Evolutionary conservation across 352 stramenopile species (phyloP), one percentile per base, ranked within the genome.

Genomic region (Phytophthora crassamura): DNA sequence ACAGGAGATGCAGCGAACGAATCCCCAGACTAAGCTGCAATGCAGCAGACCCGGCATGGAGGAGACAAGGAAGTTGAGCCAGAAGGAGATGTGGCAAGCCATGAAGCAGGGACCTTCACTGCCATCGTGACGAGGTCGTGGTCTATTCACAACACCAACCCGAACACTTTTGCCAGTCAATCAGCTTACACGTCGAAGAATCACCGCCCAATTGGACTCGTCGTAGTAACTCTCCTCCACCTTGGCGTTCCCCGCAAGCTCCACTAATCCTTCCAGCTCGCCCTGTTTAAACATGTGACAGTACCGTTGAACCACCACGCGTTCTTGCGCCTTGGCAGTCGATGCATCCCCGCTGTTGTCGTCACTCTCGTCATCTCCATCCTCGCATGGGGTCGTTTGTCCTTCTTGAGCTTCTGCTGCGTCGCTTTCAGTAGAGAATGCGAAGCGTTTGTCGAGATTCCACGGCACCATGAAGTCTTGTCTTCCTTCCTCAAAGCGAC

Each of bases 391-490:
- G 36, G 53, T 15, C 8, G 46, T 42, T n/a, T 36, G 3, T 41
- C 36, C 39, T 54, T 64, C 49, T 41, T 64, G 48, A 20, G 8
- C 30, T 14, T 49, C 22, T 11, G 15, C 30, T 42, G 50, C 1
- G 43, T 63, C 2, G 34, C 65, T 35, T 25, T 64, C 53, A 54
- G 11, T 56, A 16, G 52, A 47, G 22, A 73, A 59, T 10, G 59
- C 82, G 66, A 89, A 91, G 33, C 85, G 85, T 70, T 88, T 88
- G 69, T 96, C 86, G 3, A 96, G 57, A 63, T 94, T 93, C 86
- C 88, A 96, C 16, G 88, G 88, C 45, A 96, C 86, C 84, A 96
- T 94, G 48, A 93, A 96, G 56, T 96, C 88, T 69, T 96, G 88
- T 20, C 74, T 77, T 12, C 60, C 50, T 2, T 67, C 73, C 18